phyloP scores from a whole-genome alignment of 345 rosid genomes.

The Eucalyptus tenuipes region DNA sequence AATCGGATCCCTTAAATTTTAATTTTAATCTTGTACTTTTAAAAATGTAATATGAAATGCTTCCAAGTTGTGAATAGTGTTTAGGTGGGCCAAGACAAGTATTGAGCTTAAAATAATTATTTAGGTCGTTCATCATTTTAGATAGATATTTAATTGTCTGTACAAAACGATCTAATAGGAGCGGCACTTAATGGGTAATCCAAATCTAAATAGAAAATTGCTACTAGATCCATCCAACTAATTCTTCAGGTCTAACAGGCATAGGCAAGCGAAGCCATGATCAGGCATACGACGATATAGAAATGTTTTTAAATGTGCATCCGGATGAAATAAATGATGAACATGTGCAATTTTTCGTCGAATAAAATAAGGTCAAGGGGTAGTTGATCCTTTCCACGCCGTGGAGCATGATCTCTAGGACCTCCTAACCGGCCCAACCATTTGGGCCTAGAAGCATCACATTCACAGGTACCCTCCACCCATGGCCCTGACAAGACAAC shows the following conservation, averaged over 20 bases:
- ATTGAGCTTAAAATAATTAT: not conserved
- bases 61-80: not conserved
- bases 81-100: not conserved
- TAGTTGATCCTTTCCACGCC: not conserved
- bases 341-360: not conserved
- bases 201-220: not conserved
- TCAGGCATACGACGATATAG: not conserved
- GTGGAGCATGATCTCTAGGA: not conserved
- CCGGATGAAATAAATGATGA: not conserved
- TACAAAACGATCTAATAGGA: not conserved
- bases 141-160: not conserved
- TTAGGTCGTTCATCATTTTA: not conserved
- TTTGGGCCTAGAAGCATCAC: not conserved
- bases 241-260: not conserved
- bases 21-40: not conserved
- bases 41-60: not conserved
- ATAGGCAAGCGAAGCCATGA: not conserved
- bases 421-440: not conserved
- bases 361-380: not conserved
- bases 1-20: not conserved
- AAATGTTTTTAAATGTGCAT: not conserved
- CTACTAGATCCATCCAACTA: not conserved
- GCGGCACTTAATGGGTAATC: accelerated
- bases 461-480: not conserved
- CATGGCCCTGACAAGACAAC: not conserved